These are phyloP conservation scores for Ustilago vetiveriae DNA, from an alignment of 1,284 basidiomycete genomes.

Conservation along the genomic window DNA sequence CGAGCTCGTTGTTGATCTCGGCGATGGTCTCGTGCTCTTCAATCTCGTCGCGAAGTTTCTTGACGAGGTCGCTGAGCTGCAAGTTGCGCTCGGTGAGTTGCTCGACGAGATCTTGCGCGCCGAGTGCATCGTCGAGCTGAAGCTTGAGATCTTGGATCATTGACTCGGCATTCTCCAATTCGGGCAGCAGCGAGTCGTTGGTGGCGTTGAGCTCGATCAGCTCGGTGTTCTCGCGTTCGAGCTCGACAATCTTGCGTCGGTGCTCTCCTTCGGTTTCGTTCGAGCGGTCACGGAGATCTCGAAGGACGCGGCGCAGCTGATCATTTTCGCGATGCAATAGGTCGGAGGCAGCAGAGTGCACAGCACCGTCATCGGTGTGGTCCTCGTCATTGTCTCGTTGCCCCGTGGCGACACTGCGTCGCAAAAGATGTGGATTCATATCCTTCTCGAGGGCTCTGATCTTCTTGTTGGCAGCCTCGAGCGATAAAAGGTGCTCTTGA, in stretches of 20 bases:
- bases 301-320: constrained; percentile 88
- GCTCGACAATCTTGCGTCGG: constrained; percentile 80
- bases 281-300: constrained; percentile 42
- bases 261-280: constrained; percentile 88
- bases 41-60: constrained; percentile 92
- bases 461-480: constrained; percentile 76
- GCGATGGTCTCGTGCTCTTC: constrained; percentile 95
- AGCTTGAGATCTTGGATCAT: constrained; percentile 93
- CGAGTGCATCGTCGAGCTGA: constrained; percentile 93
- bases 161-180: constrained; percentile 64
- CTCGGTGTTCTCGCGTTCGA: constrained; percentile 81
- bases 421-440: constrained; percentile 34
- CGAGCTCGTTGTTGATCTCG: constrained; percentile 94
- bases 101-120: constrained; percentile 94
- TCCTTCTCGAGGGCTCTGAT: constrained; percentile 40
- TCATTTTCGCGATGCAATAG: constrained; percentile 97
- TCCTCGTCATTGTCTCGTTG: constrained; percentile 48
- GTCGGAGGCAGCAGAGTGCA: constrained; percentile 68
- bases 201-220: constrained; percentile 48
- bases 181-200: constrained; percentile 44
- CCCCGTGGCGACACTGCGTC: constrained; percentile 67
- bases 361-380: constrained; percentile 12
- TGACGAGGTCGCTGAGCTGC: constrained; percentile 79
- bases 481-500: constrained; percentile 84
- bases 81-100: constrained; percentile 94